Conservation (phyloP, 1,284 basidiomycete species). For the Trichosporon inkin region DNA sequence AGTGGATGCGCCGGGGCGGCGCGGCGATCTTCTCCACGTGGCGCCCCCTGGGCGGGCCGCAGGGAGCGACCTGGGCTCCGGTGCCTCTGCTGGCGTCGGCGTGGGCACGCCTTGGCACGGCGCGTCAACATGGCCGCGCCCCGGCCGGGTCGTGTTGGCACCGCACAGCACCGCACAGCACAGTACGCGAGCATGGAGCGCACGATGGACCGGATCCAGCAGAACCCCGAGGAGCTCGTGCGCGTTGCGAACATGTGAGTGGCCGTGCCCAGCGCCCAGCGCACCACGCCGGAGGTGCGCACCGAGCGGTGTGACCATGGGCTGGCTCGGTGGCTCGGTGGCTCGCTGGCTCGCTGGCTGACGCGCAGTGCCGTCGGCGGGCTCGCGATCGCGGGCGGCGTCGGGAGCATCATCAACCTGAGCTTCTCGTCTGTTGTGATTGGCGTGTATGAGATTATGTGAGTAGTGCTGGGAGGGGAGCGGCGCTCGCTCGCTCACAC, state of each 20-base stretch:
- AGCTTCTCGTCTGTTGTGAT: conserved; percentile 48
- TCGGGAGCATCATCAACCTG: conserved; percentile 46
- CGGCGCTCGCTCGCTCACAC: conserved; percentile 6
- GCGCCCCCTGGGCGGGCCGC: background rate
- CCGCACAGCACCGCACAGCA: too few relatives aligned
- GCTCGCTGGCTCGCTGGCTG: too few relatives aligned
- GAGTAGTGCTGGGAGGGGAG: conserved; percentile 20
- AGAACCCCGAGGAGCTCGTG: conserved; percentile 49
- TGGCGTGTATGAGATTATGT: conserved; percentile 46
- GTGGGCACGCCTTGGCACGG: background rate
- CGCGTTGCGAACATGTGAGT: conserved; percentile 48
- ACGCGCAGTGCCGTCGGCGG: conserved; percentile 44
- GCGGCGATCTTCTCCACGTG: background rate
- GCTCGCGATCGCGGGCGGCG: conserved; percentile 44
- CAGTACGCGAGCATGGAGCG: background rate
- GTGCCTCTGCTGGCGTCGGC: background rate
- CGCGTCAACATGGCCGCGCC: too few relatives aligned
- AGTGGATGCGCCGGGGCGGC: background rate
- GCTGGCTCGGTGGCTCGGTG: too few relatives aligned
- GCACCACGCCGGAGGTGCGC: background rate
- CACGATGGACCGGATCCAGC: conserved; percentile 44
- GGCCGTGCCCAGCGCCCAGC: background rate
- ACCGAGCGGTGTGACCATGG: too few relatives aligned
- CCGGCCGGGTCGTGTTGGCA: background rate
- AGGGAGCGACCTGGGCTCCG: background rate